These are phyloP conservation scores for Xylaria nigripes DNA, from an alignment of 495 filamentous ascomycete species.

Conservation along the genomic window DNA sequence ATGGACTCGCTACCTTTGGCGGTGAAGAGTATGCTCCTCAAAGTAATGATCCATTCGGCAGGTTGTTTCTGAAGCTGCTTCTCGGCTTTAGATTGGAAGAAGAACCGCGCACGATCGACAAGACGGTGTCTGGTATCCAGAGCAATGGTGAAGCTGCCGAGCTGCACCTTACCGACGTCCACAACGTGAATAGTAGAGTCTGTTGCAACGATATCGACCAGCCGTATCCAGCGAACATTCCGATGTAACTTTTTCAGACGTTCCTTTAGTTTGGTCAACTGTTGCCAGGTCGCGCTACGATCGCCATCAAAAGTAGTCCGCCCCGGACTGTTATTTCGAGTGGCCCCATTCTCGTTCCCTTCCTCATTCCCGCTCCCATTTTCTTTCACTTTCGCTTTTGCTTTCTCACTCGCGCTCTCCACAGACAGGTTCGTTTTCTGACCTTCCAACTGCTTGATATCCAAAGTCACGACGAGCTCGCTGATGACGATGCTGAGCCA, in stretches of 20 bases:
- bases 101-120: constrained; percentile 83
- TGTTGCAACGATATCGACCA: constrained; percentile 84
- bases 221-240: constrained; percentile 76
- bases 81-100: constrained; percentile 66
- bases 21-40: constrained; percentile 80
- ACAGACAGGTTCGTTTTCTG: constrained; percentile 26
- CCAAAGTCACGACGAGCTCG: constrained; percentile 75
- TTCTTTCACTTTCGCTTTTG: constrained; percentile 11
- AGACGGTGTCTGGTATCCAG: constrained; percentile 88
- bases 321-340: constrained; percentile 14
- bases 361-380: constrained; percentile 14
- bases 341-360: constrained; percentile 14
- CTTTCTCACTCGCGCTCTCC: constrained; percentile 20
- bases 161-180: constrained; percentile 74
- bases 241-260: constrained; percentile 77
- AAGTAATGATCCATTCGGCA: constrained; percentile 86
- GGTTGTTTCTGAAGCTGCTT: constrained; percentile 65
- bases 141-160: constrained; percentile 74
- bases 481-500: constrained; percentile 87
- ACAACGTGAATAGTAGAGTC: constrained; percentile 65
- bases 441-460: constrained; percentile 55
- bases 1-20: constrained; percentile 74
- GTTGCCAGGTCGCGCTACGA: constrained; percentile 71
- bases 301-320: constrained; percentile 20
- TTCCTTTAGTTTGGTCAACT: constrained; percentile 68